phyloP scores from a whole-genome alignment of 495 filamentous ascomycete species.

The Annulohypoxylon bovei region DNA sequence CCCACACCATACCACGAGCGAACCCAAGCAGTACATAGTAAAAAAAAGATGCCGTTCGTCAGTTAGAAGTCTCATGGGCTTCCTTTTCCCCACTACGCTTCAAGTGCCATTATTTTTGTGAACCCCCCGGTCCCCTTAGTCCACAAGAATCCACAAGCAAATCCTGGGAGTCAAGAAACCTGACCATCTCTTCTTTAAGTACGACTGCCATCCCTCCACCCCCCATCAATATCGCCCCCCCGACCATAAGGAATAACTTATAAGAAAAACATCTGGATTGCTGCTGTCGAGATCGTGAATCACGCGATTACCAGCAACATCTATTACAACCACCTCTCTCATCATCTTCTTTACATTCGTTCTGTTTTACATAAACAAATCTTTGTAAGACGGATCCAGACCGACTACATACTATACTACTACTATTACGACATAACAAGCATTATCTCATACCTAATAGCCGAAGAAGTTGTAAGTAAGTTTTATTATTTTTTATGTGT shows the following conservation, averaged over 20 bases:
- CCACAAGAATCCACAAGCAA: constrained; percentile 17
- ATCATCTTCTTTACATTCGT: constrained; percentile 40
- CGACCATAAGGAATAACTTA: constrained; percentile 41
- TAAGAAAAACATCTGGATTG: constrained; percentile 43
- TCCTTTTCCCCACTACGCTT: constrained; percentile 42
- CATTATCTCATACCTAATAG: constrained; percentile 20
- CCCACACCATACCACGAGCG: constrained; percentile 31
- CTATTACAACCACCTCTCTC: constrained; percentile 33
- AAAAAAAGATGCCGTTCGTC: constrained; percentile 41
- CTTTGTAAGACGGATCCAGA: constrained; percentile 44
- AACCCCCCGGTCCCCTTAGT: constrained; percentile 24
- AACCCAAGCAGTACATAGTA: constrained; percentile 45
- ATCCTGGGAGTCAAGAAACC: constrained; percentile 33
- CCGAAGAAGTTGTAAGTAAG: constrained; percentile 46
- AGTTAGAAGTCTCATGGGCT: constrained; percentile 43
- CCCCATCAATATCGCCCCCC: constrained; percentile 40
- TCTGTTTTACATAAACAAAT: constrained; percentile 45
- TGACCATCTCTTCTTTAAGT: constrained; percentile 41
- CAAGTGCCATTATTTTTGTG: constrained; percentile 35
- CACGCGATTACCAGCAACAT: constrained; percentile 39
- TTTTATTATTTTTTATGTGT: constrained; percentile 26
- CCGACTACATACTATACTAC: constrained; percentile 18
- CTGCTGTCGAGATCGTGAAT: constrained; percentile 43
- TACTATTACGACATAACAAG: constrained; percentile 34
- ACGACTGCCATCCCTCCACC: constrained; percentile 36